Conservation (phyloP, 179 eudicot species). For the Spinacia oleracea region DNA sequence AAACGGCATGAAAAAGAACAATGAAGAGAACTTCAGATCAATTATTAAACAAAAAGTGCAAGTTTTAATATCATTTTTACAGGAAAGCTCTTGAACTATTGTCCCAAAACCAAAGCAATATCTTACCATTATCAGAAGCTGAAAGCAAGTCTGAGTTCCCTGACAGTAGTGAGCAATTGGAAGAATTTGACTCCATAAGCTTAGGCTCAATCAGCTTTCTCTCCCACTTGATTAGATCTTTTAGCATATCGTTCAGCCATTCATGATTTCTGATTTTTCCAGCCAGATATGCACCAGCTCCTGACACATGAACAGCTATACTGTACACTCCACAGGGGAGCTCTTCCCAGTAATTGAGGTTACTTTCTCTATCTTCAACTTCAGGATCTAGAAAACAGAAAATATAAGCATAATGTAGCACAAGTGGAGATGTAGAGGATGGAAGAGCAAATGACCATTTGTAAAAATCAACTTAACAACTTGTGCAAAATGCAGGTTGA, state of each 20-base stretch:
- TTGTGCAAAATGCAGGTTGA: background rate
- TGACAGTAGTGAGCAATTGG: constrained; percentile 15
- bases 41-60: background rate
- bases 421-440: background rate
- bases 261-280: constrained; percentile 71
- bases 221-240: constrained; percentile 77
- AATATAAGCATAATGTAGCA: background rate
- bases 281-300: constrained; percentile 41
- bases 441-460: background rate
- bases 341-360: constrained; percentile 79
- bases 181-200: constrained; percentile 37
- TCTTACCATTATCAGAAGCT: constrained; percentile 27
- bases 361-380: constrained; percentile 43
- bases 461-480: background rate
- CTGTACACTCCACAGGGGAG: constrained; percentile 93
- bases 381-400: constrained; percentile 43
- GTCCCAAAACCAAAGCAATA: background rate
- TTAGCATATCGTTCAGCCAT: constrained; percentile 56
- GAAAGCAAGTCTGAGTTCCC: constrained; percentile 30
- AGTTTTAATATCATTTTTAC: background rate
- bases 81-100: too few species aligned
- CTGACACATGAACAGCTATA: constrained; percentile 38
- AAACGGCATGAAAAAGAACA: background rate
- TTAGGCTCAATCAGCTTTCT: constrained; percentile 62
- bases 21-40: background rate